Evolutionary conservation across 208 protist genomes (phyloP), one percentile per base, ranked within the genome.

Genomic region (Leishmania martiniquensis): DNA sequence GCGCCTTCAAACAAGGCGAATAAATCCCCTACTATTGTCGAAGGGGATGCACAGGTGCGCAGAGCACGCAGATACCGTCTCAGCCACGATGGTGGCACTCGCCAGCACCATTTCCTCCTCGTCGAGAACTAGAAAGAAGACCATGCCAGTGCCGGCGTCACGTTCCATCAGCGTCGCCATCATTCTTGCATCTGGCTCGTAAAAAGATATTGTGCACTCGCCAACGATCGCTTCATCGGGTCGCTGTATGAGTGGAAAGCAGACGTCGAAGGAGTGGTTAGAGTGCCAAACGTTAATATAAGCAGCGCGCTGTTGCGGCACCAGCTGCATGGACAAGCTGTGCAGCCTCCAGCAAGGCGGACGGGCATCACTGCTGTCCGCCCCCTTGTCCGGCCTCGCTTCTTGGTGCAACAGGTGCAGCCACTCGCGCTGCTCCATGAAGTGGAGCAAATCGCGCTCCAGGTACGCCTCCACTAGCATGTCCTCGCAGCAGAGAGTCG

Each of bases 71-170:
- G 68, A 3, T 1, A 13, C 49, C 20, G 59, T 32, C 60, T 84
- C 80, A 60, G 77, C 52, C 47, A 77, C 49, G 2, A 84, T 45
- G 15, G 69, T 77, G 13, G 80, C 75, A 52, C 69, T 80, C 29
- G 80, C 62, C 66, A 84, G 44, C 20, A 80, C 75, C n/a, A 70
- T 80, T 22, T 63, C 80, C 60, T 84, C 80, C 0, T 84, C 75
- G 59, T 84, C 80, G 2, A 84, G 45, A 42, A 84, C 51, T 32
- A 84, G 80, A n/a, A 84, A 84, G 44, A 84, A 84, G 52, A 80
- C 70, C 69, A 84, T 79, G 0, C 80, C 75, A n/a, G 67, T 12
- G 29, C 29, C 49, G 4, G 17, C 60, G 20, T 60, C 15, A 62
- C 80, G 80, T 29, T 70, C 68, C 60, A 84, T 66, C 34, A 80